Evolutionary conservation across 169 alveolate genomes (phyloP).

Genomic region (Theileria equi): DNA sequence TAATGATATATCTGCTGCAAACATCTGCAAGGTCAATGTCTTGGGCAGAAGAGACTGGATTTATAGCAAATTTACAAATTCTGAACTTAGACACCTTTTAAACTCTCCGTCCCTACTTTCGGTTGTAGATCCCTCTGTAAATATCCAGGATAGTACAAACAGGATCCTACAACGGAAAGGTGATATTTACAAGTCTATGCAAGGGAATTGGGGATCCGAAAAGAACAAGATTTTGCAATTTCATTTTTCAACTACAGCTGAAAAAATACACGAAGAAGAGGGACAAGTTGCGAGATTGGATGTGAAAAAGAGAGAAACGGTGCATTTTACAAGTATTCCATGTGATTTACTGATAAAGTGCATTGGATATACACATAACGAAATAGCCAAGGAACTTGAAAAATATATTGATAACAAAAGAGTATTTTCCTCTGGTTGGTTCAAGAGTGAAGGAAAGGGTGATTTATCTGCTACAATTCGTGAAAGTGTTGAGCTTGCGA

Average conservation of each 20-base stretch:
- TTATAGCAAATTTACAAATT: constrained; percentile 46
- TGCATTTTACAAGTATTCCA: background rate
- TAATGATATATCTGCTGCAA: background rate
- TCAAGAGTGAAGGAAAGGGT: constrained; percentile 39
- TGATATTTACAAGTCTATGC: background rate
- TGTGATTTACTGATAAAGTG: constrained; percentile 37
- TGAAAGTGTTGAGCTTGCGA: constrained; percentile 10
- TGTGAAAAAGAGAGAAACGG: background rate
- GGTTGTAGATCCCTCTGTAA: background rate
- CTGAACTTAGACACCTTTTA: constrained; percentile 18
- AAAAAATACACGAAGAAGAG: background rate
- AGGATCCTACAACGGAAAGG: background rate
- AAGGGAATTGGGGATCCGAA: background rate
- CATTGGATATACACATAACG: constrained; percentile 24
- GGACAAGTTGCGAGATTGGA: background rate
- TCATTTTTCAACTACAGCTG: background rate
- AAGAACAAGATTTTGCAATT: background rate
- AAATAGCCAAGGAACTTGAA: background rate
- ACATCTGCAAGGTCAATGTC: constrained; percentile 1
- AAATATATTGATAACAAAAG: constrained; percentile 21
- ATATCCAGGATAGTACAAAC: background rate
- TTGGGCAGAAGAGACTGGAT: constrained; percentile 36
- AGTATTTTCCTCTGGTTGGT: constrained; percentile 50
- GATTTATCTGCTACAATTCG: constrained; percentile 31
- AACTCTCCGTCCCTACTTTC: background rate